Percentiles rank a stretch among this genome's conserved stretches.
Evolutionary conservation across 2,329 filamentous ascomycete species (phyloP).

Genomic region (Ciborinia camelliae): DNA sequence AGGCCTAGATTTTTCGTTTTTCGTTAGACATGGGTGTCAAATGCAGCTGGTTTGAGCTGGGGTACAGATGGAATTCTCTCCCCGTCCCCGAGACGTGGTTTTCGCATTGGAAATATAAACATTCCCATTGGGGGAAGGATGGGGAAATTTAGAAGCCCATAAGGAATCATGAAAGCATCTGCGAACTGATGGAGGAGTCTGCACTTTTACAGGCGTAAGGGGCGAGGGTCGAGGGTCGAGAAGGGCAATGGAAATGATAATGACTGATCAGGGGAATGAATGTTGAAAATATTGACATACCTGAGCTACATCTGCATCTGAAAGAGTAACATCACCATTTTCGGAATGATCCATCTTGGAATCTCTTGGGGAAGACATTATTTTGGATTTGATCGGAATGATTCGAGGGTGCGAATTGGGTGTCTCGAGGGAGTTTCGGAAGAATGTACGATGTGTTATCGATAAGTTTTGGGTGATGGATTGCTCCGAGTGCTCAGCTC

Average conservation of each 20-base stretch:
- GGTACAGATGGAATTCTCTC: constrained; percentile 2
- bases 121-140: background rate
- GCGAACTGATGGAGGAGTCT: background rate
- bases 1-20: constrained; percentile 11
- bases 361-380: constrained; percentile 2
- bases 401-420: background rate
- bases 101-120: background rate
- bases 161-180: background rate
- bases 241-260: background rate
- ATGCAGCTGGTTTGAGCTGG: background rate
- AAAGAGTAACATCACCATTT: background rate
- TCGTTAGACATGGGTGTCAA: constrained; percentile 14
- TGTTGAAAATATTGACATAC: background rate
- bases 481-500: too few species aligned
- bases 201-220: background rate
- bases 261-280: too few species aligned
- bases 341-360: background rate
- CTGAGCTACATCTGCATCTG: constrained; percentile 11
- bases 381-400: background rate
- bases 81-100: background rate
- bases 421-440: background rate
- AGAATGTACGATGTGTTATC: constrained; percentile 7
- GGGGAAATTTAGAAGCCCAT: background rate
- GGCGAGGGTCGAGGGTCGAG: background rate
- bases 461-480: constrained; percentile 8